A percentile compares a stretch with the other conserved stretches of the same genome.
These are phyloP conservation scores for Saccharomycopsis sp. DNA, from an alignment of 805 yeast genomes.

Conservation along the genomic window DNA sequence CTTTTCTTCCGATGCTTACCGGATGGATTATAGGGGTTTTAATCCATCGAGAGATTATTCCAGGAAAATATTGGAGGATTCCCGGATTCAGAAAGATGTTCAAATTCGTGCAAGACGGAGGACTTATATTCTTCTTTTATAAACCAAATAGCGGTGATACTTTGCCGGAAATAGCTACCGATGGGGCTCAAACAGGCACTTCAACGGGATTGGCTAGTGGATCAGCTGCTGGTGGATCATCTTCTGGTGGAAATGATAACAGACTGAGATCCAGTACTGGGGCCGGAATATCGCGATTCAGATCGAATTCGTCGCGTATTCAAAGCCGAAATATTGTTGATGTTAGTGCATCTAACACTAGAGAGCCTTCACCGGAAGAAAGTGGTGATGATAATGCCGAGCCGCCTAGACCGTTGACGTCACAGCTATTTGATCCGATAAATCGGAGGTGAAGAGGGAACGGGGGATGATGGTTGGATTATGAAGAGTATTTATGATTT, in stretches of 20 bases:
- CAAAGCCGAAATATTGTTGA: slow-evolving; percentile 2
- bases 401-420: slow-evolving; percentile 12
- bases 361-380: slow-evolving; percentile 1
- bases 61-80: slow-evolving; percentile 31
- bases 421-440: slow-evolving; percentile 10
- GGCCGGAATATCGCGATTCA: neutral
- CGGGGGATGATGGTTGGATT: neutral
- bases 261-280: neutral
- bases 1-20: slow-evolving; percentile 25
- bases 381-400: slow-evolving; percentile 1
- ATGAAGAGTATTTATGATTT: neutral
- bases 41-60: slow-evolving; percentile 28
- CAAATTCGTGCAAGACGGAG: slow-evolving; percentile 3
- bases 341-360: slow-evolving; percentile 1
- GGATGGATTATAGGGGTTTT: slow-evolving; percentile 32
- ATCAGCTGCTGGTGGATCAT: neutral
- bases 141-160: neutral
- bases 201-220: too few relatives aligned
- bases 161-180: neutral
- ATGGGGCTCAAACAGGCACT: too few relatives aligned
- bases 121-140: neutral
- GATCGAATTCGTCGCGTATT: neutral
- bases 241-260: neutral
- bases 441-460: slow-evolving; percentile 2
- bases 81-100: slow-evolving; percentile 23